Percentiles rank a stretch among this genome's conserved stretches.
phyloP scores from a whole-genome alignment of 495 filamentous ascomycete genomes.

The Aspergillus diversus region DNA sequence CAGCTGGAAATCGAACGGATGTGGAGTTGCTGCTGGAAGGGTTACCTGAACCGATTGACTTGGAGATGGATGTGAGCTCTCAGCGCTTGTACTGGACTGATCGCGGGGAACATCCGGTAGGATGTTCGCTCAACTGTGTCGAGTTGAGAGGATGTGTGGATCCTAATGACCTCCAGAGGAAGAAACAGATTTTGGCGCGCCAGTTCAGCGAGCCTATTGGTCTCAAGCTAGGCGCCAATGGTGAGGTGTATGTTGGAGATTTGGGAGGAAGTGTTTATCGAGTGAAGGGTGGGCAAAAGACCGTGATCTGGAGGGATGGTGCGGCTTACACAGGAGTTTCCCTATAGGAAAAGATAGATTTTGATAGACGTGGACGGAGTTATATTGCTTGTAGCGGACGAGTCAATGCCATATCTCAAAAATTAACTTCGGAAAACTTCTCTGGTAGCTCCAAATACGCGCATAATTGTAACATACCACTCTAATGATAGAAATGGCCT shows the following conservation, averaged over 20 bases:
- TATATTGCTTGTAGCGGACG: background rate
- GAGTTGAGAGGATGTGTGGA: conserved; percentile 24
- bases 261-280: conserved; percentile 51
- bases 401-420: no score
- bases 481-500: no score
- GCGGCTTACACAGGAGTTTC: conserved; percentile 35
- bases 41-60: conserved; percentile 59
- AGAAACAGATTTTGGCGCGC: conserved; percentile 39
- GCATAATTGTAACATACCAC: no score
- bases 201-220: conserved; percentile 54
- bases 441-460: no score
- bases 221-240: conserved; percentile 43
- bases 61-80: conserved; percentile 47
- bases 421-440: no score
- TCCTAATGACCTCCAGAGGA: background rate
- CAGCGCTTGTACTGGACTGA: conserved; percentile 58
- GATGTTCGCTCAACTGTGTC: conserved; percentile 33
- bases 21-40: conserved; percentile 44
- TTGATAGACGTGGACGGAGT: background rate
- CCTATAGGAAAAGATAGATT: background rate
- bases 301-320: conserved; percentile 32
- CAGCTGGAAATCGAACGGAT: conserved; percentile 37
- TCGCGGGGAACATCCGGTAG: conserved; percentile 49
- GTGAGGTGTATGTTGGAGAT: conserved; percentile 49
- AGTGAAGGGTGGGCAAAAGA: conserved; percentile 47